phyloP scores from a whole-genome alignment of 305 asterid genomes.

The Fraxinus paxiana region DNA sequence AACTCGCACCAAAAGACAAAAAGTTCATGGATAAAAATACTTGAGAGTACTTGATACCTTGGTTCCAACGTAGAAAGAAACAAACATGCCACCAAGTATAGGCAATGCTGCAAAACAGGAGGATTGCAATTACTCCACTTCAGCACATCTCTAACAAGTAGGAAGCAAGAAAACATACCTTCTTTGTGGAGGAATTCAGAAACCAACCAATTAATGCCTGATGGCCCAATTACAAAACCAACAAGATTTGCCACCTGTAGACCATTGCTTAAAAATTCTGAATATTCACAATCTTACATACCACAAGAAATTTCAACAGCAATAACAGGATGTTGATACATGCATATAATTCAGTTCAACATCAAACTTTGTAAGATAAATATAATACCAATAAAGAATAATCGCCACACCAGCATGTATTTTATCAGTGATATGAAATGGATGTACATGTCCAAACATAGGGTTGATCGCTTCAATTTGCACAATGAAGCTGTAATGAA shows the following conservation, averaged over 20 bases:
- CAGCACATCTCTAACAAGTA: slow-evolving; percentile 1
- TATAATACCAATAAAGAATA: background rate
- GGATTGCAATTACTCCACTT: slow-evolving; percentile 19
- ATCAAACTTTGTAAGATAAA: background rate
- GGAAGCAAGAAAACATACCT: slow-evolving; percentile 42
- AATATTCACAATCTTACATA: slow-evolving; percentile 1
- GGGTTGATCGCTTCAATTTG: background rate
- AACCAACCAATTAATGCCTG: slow-evolving; percentile 83
- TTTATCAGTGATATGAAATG: background rate
- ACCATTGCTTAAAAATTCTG: slow-evolving; percentile 22
- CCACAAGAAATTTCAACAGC: slow-evolving; percentile 10
- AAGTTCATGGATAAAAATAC: background rate
- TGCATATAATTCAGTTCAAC: slow-evolving; percentile 5
- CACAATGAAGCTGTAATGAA: background rate
- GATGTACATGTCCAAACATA: background rate
- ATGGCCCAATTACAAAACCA: slow-evolving; percentile 95
- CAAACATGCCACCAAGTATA: slow-evolving; percentile 61
- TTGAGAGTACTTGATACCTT: slow-evolving; percentile 49
- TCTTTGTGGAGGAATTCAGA: slow-evolving; percentile 61
- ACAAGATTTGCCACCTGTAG: slow-evolving; percentile 92
- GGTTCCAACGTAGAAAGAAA: slow-evolving; percentile 82
- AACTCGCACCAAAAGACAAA: slow-evolving; percentile 15
- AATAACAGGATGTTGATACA: background rate
- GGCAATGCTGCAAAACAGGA: slow-evolving; percentile 54
- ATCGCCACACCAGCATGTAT: background rate